Percentiles rank a stretch among this genome's conserved stretches.
Evolutionary conservation across 345 rosid genomes (phyloP).

Genomic region (Gossypium longicalyx): DNA sequence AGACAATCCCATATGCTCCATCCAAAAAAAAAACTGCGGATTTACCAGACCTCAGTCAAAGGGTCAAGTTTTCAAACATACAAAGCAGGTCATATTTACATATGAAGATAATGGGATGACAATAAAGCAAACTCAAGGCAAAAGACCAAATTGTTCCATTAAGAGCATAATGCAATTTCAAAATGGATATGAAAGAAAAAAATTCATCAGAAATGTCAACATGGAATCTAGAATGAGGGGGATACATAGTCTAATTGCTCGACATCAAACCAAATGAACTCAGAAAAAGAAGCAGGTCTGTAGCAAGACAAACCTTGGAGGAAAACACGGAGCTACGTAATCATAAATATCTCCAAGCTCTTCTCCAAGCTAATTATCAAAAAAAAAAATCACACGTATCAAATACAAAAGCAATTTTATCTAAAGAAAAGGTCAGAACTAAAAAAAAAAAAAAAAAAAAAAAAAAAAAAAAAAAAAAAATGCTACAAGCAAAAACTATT

Average conservation of each 20-base stretch:
- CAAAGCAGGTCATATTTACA: not conserved
- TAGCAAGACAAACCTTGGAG: slow-evolving; percentile 60
- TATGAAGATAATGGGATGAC: not conserved
- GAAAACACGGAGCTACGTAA: slow-evolving; percentile 98
- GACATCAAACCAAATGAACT: slow-evolving; percentile 6
- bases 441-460: not conserved
- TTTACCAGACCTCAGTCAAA: not conserved
- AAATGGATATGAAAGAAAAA: slow-evolving; percentile 1
- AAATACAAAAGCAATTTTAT: slow-evolving; percentile 2
- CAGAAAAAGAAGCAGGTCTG: not conserved
- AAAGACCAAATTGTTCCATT: not conserved
- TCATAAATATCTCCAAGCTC: slow-evolving; percentile 99
- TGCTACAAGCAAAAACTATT: too few relatives aligned
- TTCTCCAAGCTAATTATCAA: slow-evolving; percentile 74
- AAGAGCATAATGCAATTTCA: not conserved
- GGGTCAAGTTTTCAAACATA: not conserved
- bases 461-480: not conserved
- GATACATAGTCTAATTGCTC: not conserved
- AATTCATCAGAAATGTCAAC: not conserved
- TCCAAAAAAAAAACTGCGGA: not conserved
- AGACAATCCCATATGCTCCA: not conserved
- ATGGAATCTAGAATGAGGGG: not conserved
- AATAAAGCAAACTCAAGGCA: not conserved
- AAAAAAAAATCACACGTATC: slow-evolving; percentile 18
- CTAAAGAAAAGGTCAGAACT: slow-evolving; percentile 1